phyloP scores from a whole-genome alignment of 352 stramenopile genomes.

The Globisporangium radiosum region DNA sequence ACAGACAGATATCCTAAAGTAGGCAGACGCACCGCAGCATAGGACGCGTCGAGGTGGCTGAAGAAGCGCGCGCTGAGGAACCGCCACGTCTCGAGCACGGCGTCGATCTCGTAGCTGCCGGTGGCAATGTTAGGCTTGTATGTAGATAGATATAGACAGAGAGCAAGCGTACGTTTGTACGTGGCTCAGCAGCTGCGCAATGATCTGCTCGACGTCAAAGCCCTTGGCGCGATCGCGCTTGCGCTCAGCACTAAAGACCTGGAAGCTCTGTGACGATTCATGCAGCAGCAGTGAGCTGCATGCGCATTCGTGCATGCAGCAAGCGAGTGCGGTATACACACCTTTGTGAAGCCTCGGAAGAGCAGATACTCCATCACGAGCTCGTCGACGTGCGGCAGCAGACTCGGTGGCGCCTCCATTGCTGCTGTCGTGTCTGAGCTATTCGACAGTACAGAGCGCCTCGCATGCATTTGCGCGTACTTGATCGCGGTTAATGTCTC shows the following conservation, averaged over 20 bases:
- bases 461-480: neutral
- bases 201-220: slow-evolving; percentile 78
- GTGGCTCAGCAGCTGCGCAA: slow-evolving; percentile 51
- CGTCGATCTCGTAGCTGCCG: slow-evolving; percentile 64
- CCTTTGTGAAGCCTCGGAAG: slow-evolving; percentile 81
- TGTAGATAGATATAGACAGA: neutral
- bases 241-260: slow-evolving; percentile 63
- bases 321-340: neutral
- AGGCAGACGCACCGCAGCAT: slow-evolving; percentile 31
- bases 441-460: neutral
- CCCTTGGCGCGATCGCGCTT: slow-evolving; percentile 63
- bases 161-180: slow-evolving; percentile 40
- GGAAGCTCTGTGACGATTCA: slow-evolving; percentile 51
- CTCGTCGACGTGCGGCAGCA: slow-evolving; percentile 77
- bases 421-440: neutral
- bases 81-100: slow-evolving; percentile 73
- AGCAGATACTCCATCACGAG: slow-evolving; percentile 84
- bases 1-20: neutral
- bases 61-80: slow-evolving; percentile 80
- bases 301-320: neutral
- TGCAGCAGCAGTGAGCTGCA: too few species aligned
- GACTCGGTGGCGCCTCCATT: slow-evolving; percentile 25
- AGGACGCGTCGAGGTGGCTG: slow-evolving; percentile 69
- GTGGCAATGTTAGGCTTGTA: neutral
- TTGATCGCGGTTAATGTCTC: neutral